Conservation (phyloP, 345 rosid genomes). For the Populus simonii region DNA sequence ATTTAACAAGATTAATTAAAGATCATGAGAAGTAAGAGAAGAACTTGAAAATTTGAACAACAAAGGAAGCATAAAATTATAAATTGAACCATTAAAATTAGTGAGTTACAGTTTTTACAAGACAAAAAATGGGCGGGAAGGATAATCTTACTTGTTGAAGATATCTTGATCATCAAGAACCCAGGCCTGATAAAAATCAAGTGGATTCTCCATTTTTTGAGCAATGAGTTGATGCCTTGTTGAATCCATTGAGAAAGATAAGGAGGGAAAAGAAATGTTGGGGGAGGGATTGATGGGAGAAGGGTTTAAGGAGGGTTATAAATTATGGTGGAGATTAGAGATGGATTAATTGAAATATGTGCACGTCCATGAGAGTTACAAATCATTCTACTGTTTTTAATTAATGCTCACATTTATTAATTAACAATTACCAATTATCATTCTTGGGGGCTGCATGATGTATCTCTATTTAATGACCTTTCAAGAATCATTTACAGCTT, state of each 20-base stretch:
- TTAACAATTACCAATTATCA: constrained; percentile 22
- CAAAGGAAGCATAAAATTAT: no score
- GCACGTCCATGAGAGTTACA: constrained; percentile 13
- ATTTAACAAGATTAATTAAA: background rate
- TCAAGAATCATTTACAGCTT: background rate
- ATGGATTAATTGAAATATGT: background rate
- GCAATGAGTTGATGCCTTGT: background rate
- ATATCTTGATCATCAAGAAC: constrained; percentile 9
- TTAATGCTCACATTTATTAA: constrained; percentile 10
- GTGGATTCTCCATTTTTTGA: constrained; percentile 2
- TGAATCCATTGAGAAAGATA: constrained; percentile 12
- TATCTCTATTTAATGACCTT: background rate
- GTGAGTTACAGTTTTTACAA: no score
- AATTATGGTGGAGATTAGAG: background rate
- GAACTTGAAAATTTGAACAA: no score
- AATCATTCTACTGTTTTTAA: background rate
- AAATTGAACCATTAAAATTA: no score
- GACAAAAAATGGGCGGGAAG: no score
- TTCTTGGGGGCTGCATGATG: constrained; percentile 4
- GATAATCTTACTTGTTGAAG: constrained; percentile 12
- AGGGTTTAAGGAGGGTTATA: background rate
- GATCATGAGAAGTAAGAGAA: background rate
- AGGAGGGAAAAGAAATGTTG: no score
- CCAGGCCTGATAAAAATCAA: background rate
- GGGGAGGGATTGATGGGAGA: background rate